A percentile compares a stretch with the other conserved stretches of the same genome.
These are phyloP conservation scores for Orbilia brochopaga DNA, from an alignment of 2,329 filamentous ascomycete genomes.

Conservation along the genomic window DNA sequence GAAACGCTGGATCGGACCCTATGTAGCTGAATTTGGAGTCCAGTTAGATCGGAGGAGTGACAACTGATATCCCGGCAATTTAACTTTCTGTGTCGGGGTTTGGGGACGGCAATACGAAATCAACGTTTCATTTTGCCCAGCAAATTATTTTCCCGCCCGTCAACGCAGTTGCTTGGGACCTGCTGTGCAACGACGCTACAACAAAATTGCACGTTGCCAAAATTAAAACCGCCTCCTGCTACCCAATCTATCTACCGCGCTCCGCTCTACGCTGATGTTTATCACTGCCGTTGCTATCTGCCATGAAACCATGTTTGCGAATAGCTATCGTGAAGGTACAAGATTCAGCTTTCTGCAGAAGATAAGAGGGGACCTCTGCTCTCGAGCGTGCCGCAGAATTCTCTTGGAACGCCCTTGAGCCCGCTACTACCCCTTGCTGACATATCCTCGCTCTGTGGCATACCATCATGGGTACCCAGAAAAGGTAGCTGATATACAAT, in stretches of 20 bases:
- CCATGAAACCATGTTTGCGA: background rate
- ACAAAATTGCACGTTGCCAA: background rate
- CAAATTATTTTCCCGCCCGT: background rate
- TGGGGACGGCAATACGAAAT: background rate
- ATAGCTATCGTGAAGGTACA: background rate
- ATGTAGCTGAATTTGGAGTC: too few species aligned
- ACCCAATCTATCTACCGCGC: background rate
- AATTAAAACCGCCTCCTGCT: background rate
- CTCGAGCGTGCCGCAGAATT: background rate
- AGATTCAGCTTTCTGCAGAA: background rate
- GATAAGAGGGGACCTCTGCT: background rate
- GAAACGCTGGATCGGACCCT: too few species aligned
- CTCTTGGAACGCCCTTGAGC: background rate
- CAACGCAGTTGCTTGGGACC: background rate
- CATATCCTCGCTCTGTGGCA: conserved; percentile 12
- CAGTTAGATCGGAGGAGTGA: background rate
- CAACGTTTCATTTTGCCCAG: background rate
- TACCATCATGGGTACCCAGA: conserved; percentile 33
- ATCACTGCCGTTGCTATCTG: background rate
- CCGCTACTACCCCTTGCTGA: background rate
- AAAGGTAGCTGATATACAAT: conserved; percentile 25
- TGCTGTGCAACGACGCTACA: background rate
- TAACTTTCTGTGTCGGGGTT: background rate
- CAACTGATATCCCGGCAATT: background rate
- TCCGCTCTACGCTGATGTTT: background rate